phyloP scores from a whole-genome alignment of 306 rosid species.

The Gleditsia sinensis region DNA sequence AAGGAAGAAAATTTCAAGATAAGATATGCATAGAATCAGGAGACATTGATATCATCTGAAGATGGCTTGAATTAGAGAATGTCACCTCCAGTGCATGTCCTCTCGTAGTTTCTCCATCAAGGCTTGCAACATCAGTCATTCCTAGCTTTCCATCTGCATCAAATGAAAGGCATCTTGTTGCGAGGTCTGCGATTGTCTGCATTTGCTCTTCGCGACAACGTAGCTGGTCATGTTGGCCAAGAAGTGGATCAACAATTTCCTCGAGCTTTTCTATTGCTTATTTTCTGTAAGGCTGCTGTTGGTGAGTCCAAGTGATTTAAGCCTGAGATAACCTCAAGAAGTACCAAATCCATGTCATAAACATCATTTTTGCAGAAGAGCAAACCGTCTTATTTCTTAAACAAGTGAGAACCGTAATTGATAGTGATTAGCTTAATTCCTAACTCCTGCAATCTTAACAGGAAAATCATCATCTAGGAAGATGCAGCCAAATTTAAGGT shows the following conservation, averaged over 20 bases:
- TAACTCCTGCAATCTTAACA: constrained; percentile 73
- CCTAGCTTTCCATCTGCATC: constrained; percentile 82
- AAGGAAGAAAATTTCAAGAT: too few relatives aligned
- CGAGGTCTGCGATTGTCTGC: constrained; percentile 82
- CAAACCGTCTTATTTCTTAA: constrained; percentile 31
- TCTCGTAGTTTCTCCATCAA: constrained; percentile 55
- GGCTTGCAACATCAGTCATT: constrained; percentile 71
- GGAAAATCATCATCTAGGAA: constrained; percentile 66
- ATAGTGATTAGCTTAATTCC: constrained; percentile 41
- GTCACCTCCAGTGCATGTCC: constrained; percentile 77
- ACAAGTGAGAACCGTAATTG: constrained; percentile 36
- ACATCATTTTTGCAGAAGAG: constrained; percentile 64
- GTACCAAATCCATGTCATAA: constrained; percentile 73
- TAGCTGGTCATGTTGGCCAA: constrained; percentile 71
- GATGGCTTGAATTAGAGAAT: constrained; percentile 94
- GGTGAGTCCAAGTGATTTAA: constrained; percentile 64
- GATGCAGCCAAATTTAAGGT: constrained; percentile 66
- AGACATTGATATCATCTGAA: constrained; percentile 98
- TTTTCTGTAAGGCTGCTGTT: constrained; percentile 59
- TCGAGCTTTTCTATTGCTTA: constrained; percentile 74
- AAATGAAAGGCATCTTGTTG: constrained; percentile 79
- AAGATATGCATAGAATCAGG: constrained; percentile 82
- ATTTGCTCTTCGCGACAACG: constrained; percentile 63
- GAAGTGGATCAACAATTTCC: constrained; percentile 78
- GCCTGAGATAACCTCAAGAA: constrained; percentile 82